Conservation (phyloP, 768 basidiomycete genomes). For the Phanerochaete sordida region DNA sequence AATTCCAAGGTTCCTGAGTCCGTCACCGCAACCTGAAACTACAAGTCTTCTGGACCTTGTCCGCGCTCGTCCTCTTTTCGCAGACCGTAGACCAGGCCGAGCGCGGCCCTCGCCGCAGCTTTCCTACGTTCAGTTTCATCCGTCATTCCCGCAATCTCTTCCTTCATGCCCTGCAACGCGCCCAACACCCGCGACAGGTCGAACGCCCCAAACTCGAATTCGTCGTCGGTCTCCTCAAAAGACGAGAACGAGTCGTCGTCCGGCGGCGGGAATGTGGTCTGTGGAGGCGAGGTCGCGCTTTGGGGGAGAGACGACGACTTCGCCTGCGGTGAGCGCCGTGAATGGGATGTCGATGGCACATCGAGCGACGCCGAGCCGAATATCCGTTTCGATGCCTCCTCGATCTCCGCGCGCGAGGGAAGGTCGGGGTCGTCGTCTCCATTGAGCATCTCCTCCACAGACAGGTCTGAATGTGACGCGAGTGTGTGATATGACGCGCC, state of each 20-base stretch:
- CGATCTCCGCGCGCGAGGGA: conserved; percentile 29
- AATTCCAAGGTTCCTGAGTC: neutral
- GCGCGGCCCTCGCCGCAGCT: conserved; percentile 69
- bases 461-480: neutral
- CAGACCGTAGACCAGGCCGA: conserved; percentile 71
- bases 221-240: conserved; percentile 15
- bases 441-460: conserved; percentile 10
- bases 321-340: neutral
- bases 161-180: conserved; percentile 66
- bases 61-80: conserved; percentile 23
- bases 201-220: conserved; percentile 35
- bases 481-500: neutral
- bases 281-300: neutral
- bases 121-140: conserved; percentile 59
- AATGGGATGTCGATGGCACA: neutral
- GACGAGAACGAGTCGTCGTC: conserved; percentile 12
- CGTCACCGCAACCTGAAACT: neutral
- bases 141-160: conserved; percentile 66
- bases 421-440: conserved; percentile 20
- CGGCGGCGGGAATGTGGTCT: neutral
- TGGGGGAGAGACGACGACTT: neutral
- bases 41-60: neutral
- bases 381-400: conserved; percentile 26
- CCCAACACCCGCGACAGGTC: conserved; percentile 60
- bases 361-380: conserved; percentile 18